Conservation (phyloP, 331 rosid genomes). For the Quercus tomentella region DNA sequence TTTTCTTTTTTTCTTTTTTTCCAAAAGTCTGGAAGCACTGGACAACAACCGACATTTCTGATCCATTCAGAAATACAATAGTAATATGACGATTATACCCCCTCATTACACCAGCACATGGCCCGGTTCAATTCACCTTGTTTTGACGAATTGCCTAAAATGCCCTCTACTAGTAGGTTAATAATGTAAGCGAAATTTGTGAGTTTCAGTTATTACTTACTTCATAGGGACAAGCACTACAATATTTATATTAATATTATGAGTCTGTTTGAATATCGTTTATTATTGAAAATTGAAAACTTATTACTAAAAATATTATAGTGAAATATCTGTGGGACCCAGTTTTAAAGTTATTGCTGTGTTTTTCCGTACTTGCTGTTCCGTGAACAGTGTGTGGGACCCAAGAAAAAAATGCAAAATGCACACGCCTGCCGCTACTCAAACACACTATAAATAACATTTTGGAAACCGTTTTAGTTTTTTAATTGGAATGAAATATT, state of each 20-base stretch:
- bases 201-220: too few relatives aligned
- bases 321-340: too few relatives aligned
- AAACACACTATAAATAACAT: too few relatives aligned
- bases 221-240: too few relatives aligned
- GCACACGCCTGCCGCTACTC: fast-evolving
- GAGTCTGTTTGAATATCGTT: fast-evolving
- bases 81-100: slow-evolving; percentile 23
- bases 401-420: too few relatives aligned
- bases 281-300: too few relatives aligned
- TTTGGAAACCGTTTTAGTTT: too few relatives aligned
- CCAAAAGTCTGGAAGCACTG: not conserved
- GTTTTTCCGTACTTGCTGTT: too few relatives aligned
- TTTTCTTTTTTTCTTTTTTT: not conserved
- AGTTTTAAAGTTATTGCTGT: too few relatives aligned
- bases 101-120: not conserved
- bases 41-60: slow-evolving; percentile 15
- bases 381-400: fast-evolving
- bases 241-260: too few relatives aligned
- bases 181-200: too few relatives aligned
- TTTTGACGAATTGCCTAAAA: not conserved
- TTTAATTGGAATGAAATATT: too few relatives aligned
- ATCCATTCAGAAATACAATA: slow-evolving; percentile 21
- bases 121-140: not conserved
- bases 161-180: not conserved
- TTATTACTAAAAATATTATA: fast-evolving